phyloP scores from a whole-genome alignment of 2,329 filamentous ascomycete genomes.

The Trichophyton schoenleinii region DNA sequence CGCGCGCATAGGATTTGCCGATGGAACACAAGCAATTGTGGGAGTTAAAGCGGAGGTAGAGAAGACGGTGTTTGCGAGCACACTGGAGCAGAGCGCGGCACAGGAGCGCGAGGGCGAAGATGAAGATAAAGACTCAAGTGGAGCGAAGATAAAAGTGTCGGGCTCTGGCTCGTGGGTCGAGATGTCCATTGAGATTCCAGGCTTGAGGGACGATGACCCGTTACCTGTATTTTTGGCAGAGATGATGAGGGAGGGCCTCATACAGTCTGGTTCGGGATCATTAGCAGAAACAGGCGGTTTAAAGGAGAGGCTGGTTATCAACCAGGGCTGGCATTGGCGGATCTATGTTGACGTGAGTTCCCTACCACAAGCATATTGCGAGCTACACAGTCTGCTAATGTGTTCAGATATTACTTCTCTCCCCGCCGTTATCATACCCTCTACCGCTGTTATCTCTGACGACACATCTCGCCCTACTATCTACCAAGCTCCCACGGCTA shows the following conservation, averaged over 20 bases:
- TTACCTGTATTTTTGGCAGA: conserved; percentile 74
- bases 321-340: conserved; percentile 88
- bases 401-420: conserved; percentile 72
- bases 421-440: conserved; percentile 83
- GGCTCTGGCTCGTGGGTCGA: conserved; percentile 67
- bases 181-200: conserved; percentile 81
- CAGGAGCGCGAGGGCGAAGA: conserved; percentile 16
- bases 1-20: conserved; percentile 83
- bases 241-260: conserved; percentile 77
- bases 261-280: conserved; percentile 60
- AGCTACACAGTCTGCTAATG: neutral
- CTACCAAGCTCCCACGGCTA: conserved; percentile 69
- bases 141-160: conserved; percentile 16
- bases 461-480: conserved; percentile 81
- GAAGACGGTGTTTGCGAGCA: conserved; percentile 41
- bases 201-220: conserved; percentile 79
- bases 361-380: conserved; percentile 5
- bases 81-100: conserved; percentile 25
- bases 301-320: conserved; percentile 67
- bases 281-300: conserved; percentile 58
- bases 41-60: conserved; percentile 94
- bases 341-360: conserved; percentile 74
- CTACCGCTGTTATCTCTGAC: conserved; percentile 85
- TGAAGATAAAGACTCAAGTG: conserved; percentile 16
- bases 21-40: conserved; percentile 91